Percentiles rank a stretch among this genome's conserved stretches.
Conservation (phyloP, 352 stramenopile genomes). For the Peronosclerospora sorghi region DNA sequence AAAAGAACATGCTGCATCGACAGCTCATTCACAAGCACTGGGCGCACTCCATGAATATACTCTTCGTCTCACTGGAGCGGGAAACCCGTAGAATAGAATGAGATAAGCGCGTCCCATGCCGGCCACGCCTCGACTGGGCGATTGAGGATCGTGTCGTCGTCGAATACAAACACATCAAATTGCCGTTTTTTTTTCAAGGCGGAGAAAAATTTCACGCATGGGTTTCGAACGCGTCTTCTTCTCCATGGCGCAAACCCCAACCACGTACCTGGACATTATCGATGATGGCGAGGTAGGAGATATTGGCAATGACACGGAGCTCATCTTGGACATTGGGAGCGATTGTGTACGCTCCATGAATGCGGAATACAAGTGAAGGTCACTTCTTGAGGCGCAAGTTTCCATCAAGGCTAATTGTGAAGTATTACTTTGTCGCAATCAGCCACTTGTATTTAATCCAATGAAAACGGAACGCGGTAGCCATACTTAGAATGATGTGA, state of each 20-base stretch:
- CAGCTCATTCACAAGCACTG: constrained; percentile 97
- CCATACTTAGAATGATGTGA: constrained; percentile 1
- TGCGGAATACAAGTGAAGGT: constrained; percentile 12
- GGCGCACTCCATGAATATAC: constrained; percentile 92
- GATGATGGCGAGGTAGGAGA: constrained; percentile 11
- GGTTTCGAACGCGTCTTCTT: constrained; percentile 97
- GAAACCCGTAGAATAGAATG: constrained; percentile 98
- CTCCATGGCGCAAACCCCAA: constrained; percentile 98
- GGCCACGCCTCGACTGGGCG: constrained; percentile 92
- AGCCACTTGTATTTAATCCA: too few relatives aligned
- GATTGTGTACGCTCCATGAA: constrained; percentile 24
- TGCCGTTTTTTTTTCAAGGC: constrained; percentile 87
- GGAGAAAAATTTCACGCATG: constrained; percentile 93
- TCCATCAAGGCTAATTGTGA: neutral
- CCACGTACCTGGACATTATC: constrained; percentile 53
- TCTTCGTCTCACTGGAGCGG: constrained; percentile 93
- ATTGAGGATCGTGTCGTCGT: constrained; percentile 93
- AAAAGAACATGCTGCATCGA: constrained; percentile 94
- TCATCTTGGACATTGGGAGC: constrained; percentile 5
- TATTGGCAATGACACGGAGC: constrained; percentile 2
- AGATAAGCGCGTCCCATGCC: constrained; percentile 95
- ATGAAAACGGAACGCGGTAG: neutral
- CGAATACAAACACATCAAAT: constrained; percentile 97
- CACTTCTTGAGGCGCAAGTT: neutral
- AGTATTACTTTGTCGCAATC: neutral